Conservation (phyloP, 148 eudicot genomes). For the Heliamphora exappendiculata region DNA sequence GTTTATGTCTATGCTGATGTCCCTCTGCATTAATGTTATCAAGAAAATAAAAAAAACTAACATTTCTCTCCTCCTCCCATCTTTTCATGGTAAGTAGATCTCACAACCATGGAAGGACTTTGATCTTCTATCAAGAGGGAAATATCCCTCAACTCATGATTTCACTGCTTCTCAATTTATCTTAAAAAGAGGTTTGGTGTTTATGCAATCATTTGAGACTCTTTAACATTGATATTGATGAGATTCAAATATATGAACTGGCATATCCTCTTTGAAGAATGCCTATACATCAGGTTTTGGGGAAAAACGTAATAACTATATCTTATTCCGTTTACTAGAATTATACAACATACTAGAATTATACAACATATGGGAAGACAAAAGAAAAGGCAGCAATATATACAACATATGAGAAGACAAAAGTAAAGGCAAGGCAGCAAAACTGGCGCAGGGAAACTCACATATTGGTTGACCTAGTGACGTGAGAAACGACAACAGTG, state of each 20-base stretch:
- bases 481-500: constrained; percentile 72
- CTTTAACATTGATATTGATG: neutral
- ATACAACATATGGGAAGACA: neutral
- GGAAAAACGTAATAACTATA: neutral
- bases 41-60: neutral
- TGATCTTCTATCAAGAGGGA: neutral
- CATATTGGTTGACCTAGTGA: constrained; percentile 21
- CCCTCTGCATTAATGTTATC: neutral
- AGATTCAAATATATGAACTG: neutral
- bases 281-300: neutral
- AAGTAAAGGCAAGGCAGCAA: constrained; percentile 6
- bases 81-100: too few relatives aligned
- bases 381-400: too few relatives aligned
- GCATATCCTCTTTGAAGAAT: too few relatives aligned
- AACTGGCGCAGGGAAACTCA: constrained; percentile 10
- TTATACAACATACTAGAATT: neutral
- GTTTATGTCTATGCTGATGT: neutral
- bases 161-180: neutral
- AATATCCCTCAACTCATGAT: neutral
- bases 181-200: neutral
- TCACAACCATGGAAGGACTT: too few relatives aligned
- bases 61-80: too few relatives aligned
- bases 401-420: neutral
- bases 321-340: neutral
- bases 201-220: neutral